Percentiles rank a stretch among this genome's conserved stretches.
Conservation (phyloP, 2,329 filamentous ascomycete genomes). For the Colletotrichum tamarilloi region DNA sequence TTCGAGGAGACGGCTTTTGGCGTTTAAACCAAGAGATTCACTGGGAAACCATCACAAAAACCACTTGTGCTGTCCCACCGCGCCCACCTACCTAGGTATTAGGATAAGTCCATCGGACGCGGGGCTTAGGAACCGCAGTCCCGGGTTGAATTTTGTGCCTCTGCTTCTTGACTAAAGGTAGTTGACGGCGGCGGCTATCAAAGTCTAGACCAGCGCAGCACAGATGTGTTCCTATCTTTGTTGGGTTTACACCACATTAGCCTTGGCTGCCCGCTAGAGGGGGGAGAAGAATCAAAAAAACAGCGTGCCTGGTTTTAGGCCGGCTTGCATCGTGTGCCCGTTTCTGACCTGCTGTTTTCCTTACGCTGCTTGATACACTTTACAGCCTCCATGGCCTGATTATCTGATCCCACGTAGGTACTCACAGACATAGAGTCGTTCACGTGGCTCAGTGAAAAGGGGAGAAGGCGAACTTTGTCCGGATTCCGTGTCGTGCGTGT, state of each 20-base stretch:
- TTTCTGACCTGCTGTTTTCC: background rate
- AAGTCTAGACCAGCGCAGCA: background rate
- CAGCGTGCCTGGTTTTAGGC: no score
- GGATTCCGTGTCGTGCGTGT: background rate
- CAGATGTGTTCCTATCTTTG: background rate
- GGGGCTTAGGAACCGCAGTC: background rate
- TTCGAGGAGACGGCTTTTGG: background rate
- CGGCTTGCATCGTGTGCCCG: no score
- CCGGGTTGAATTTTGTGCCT: background rate
- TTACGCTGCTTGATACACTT: background rate
- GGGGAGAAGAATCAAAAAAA: no score
- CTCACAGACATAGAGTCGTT: slow-evolving; percentile 8
- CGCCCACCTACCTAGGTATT: background rate
- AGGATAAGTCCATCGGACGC: background rate
- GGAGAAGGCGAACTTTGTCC: no score
- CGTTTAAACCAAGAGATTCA: background rate
- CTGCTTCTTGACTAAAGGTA: background rate
- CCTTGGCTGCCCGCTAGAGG: slow-evolving; percentile 10
- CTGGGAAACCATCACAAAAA: background rate
- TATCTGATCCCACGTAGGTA: slow-evolving; percentile 3
- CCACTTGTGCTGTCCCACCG: no score
- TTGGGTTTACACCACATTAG: background rate
- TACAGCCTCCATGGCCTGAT: slow-evolving; percentile 21
- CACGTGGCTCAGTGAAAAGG: no score
- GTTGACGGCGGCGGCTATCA: background rate